Evolutionary conservation across 441 rosid genomes (phyloP).

Genomic region (Codiaeum variegatum): DNA sequence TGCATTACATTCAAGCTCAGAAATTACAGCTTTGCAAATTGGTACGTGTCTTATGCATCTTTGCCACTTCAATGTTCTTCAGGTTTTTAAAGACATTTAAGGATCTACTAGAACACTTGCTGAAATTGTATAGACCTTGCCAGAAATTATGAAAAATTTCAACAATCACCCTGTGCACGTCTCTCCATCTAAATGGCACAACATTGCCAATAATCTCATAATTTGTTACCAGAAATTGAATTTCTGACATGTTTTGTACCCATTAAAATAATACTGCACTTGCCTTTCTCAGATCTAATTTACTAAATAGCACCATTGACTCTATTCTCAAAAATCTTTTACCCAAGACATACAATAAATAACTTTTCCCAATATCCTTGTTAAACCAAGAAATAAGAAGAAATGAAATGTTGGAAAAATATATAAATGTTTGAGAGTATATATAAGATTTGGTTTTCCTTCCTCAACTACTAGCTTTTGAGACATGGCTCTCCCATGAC

Average conservation of each 20-base stretch:
- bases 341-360: not conserved
- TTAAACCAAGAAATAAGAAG: too few relatives aligned
- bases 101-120: not conserved
- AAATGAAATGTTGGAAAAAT: too few relatives aligned
- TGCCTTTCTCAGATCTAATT: constrained; percentile 12
- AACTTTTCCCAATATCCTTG: constrained; percentile 3
- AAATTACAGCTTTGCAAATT: not conserved
- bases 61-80: not conserved
- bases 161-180: not conserved
- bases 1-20: not conserved
- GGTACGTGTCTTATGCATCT: not conserved
- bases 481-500: too few relatives aligned
- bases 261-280: not conserved
- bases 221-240: not conserved
- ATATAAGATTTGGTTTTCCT: too few relatives aligned
- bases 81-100: not conserved
- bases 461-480: too few relatives aligned
- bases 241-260: not conserved
- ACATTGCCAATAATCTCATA: not conserved
- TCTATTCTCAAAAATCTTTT: not conserved
- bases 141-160: not conserved
- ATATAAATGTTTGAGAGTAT: too few relatives aligned
- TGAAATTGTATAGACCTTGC: not conserved
- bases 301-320: not conserved
- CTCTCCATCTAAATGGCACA: not conserved